Base-by-base conservation (phyloP, 176 grass and related monocot genomes). In the Secale cereale region DNA sequence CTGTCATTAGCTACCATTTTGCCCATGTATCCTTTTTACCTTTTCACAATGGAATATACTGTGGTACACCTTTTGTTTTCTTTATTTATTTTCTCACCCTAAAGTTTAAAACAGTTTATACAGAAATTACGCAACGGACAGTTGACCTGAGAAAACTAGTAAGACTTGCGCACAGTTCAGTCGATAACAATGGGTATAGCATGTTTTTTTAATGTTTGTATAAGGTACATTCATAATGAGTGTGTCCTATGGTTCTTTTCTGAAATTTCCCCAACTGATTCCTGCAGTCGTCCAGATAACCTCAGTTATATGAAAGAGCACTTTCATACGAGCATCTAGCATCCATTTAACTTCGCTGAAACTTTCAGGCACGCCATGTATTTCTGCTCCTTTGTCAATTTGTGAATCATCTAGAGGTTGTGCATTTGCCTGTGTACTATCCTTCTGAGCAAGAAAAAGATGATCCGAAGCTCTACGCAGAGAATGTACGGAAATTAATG, bases 351-450 rank as follows among this genome's bases (percentile, higher is more conserved):
- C 23, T 60, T 60, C 1, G 14, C 10, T 82, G 5, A 77, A 90
- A 68, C 10, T 84, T 91, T 23, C 87, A 98, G 96, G 88, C 72
- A 50, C 91, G 88, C 3, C 96, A 98, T 92, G 56, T 98, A 48
- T 85, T 95, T 86, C 89, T 98, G 71, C 91, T 98, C 35, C 96
- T 98, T 59, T 90, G 96, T 84, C 96, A 98, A 85, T 95, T 94
- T 76, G 86, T 94, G 30, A 98, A 98, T 87, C 65, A 86, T 73
- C 70, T 98, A 70, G 96, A 98, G 78, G 93, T 98, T 85, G 77
- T 98, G 61, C 86, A 43, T 81, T 80, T 98, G 75, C 93, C 93
- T 46, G 91, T 95, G 13, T 98, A 94, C 84, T 91, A 89, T 87
- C 91, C 97, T 46, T 95, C 93, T 5, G 86, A 94, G 82, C 83